phyloP scores from a whole-genome alignment of 257 asterid genomes.

The Leptodermis oblonga region DNA sequence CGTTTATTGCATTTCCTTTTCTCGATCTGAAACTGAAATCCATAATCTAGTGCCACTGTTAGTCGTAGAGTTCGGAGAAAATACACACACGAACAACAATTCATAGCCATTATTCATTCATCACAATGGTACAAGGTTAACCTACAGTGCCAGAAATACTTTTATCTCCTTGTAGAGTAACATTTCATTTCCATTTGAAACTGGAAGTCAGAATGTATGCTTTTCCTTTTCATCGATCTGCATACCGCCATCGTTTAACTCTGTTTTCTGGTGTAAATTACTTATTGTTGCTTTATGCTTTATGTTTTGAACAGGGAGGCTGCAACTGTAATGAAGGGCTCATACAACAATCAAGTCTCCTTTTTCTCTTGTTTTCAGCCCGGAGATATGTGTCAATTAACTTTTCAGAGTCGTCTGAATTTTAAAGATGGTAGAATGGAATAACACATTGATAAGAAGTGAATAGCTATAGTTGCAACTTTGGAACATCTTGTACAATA shows the following conservation, averaged over 20 bases:
- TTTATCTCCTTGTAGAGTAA: not conserved
- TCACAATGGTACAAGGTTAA: not conserved
- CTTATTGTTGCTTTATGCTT: too few species aligned
- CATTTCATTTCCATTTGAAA: not conserved
- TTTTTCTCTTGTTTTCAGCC: not conserved
- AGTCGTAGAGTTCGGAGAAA: not conserved
- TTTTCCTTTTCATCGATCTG: not conserved
- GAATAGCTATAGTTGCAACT: not conserved
- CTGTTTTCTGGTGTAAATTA: not conserved
- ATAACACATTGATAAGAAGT: not conserved
- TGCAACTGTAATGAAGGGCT: not conserved
- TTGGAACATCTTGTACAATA: not conserved
- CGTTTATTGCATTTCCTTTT: not conserved
- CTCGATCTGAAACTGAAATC: not conserved
- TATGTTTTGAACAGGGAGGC: not conserved
- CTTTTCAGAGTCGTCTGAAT: not conserved
- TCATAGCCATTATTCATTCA: not conserved
- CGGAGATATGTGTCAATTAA: not conserved
- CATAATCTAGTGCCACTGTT: not conserved
- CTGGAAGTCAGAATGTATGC: too few species aligned
- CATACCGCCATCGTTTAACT: not conserved
- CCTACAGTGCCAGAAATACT: too few species aligned
- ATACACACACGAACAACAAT: not conserved
- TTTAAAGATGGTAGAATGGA: constrained; percentile 1
- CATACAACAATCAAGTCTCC: not conserved